Evolutionary conservation across 257 asterid species (phyloP), one percentile per base, ranked within the genome.

Genomic region (Plantago ovata): DNA sequence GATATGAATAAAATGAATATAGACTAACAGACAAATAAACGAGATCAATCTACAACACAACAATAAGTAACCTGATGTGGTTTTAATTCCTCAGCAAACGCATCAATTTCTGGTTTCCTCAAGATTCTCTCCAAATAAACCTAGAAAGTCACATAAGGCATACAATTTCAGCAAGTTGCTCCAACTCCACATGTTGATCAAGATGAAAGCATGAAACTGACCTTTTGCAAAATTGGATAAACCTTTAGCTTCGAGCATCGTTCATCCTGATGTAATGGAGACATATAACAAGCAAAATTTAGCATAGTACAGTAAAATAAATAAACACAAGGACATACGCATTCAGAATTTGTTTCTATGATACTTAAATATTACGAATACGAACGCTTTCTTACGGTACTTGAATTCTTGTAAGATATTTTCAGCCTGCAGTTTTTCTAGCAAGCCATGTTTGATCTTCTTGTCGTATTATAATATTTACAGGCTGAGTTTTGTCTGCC

Each of bases 221-320:
- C 99, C 99, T 93, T 93, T 80, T 93, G 97, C 81, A 89, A 79
- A 76, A 93, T 86, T 38, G 97, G 99, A 63, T 84, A 89, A 51
- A 93, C 82, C 70, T 86, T 93, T 51, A 93, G 80, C 81, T 89
- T 93, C 3, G 97, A 89, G 87, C 96, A 93, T 14, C 99, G 91
- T 70, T 93, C 99, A 70, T 93, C 99, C 99, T 93, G 92, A 38
- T 64, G 59, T 63, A 68, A 42, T 64, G 49, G 40, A 55, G 53
- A 65, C 61, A 32, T 11, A 55, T 49, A n/a, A 2, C 39, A 52
- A 24, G 45, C 52, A 45, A 45, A 38, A 41, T 54, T 70, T 38
- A 60, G 51, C 58, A 45, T 50, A 36, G 36, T 18, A 50, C 61
- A 62, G n/a, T n/a, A 28, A 48, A 41, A 62, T n/a, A 23, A 62